These are phyloP conservation scores for Daedaleopsis sinensis DNA, from an alignment of 768 basidiomycete species.

Conservation along the genomic window DNA sequence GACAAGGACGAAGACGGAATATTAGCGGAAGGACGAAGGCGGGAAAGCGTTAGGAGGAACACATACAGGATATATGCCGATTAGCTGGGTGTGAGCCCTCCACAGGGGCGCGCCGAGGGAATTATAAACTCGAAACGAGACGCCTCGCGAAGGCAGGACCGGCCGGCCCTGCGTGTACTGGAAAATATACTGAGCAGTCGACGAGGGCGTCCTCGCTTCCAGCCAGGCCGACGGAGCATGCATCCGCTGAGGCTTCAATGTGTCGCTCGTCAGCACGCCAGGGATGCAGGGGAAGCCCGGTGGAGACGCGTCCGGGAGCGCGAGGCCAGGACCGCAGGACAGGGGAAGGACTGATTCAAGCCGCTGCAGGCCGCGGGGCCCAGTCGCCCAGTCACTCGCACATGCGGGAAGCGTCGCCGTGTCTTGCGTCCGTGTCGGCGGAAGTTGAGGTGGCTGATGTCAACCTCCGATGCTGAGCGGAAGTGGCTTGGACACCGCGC, in stretches of 20 bases:
- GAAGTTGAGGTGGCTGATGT: conserved; percentile 17
- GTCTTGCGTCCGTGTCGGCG: conserved; percentile 5
- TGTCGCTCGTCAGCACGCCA: background rate
- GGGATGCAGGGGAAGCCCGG: background rate
- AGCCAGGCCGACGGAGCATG: background rate
- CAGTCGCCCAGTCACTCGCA: conserved; percentile 1
- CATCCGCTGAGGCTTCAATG: background rate
- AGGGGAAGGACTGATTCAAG: background rate
- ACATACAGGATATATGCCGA: background rate
- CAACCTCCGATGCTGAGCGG: conserved; percentile 22
- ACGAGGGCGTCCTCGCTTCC: conserved; percentile 3
- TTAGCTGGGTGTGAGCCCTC: background rate
- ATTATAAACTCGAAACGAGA: background rate
- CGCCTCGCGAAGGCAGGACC: conserved; percentile 8
- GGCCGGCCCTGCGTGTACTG: background rate
- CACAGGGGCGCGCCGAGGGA: background rate
- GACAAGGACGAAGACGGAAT: background rate
- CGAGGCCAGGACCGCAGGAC: background rate
- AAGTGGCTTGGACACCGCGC: background rate
- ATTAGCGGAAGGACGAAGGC: background rate
- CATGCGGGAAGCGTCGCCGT: conserved; percentile 4
- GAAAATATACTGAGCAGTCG: background rate
- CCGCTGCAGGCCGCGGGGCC: conserved; percentile 3
- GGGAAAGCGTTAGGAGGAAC: background rate
- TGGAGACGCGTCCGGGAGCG: background rate